Percentiles rank a stretch among this genome's conserved stretches.
Evolutionary conservation across 495 filamentous ascomycete species (phyloP).

Genomic region (Penicillium subrubescens): DNA sequence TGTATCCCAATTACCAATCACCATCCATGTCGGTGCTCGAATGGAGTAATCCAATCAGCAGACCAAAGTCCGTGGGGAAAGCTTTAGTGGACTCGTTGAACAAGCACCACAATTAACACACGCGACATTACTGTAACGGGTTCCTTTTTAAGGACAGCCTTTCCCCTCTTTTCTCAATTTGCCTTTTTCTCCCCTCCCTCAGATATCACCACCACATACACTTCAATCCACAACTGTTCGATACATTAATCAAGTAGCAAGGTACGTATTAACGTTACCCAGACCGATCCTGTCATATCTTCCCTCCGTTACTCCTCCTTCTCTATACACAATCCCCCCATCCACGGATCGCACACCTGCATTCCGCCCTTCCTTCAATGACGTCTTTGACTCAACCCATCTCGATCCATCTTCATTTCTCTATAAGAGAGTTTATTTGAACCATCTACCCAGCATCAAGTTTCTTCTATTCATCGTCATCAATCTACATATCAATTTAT

Average conservation of each 20-base stretch:
- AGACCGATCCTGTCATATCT: not conserved
- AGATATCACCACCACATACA: not conserved
- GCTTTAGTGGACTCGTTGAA: not conserved
- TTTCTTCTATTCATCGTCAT: not conserved
- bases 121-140: not conserved
- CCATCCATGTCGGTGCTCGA: not conserved
- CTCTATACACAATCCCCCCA: not conserved
- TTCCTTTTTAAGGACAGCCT: not conserved
- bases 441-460: not conserved
- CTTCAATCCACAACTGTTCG: not conserved
- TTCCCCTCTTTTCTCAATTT: not conserved
- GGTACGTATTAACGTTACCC: not conserved
- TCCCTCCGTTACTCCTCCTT: too few species aligned
- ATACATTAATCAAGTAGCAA: not conserved
- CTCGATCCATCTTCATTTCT: conserved; percentile 5
- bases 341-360: conserved; percentile 1
- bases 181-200: not conserved
- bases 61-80: not conserved
- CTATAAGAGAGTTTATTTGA: not conserved
- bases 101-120: not conserved
- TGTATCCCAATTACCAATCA: not conserved
- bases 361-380: conserved; percentile 14
- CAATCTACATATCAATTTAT: not conserved
- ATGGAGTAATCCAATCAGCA: not conserved
- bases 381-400: conserved; percentile 26